Evolutionary conservation across 2,329 filamentous ascomycete species (phyloP).

Genomic region (Dryadomyces quercivorus): DNA sequence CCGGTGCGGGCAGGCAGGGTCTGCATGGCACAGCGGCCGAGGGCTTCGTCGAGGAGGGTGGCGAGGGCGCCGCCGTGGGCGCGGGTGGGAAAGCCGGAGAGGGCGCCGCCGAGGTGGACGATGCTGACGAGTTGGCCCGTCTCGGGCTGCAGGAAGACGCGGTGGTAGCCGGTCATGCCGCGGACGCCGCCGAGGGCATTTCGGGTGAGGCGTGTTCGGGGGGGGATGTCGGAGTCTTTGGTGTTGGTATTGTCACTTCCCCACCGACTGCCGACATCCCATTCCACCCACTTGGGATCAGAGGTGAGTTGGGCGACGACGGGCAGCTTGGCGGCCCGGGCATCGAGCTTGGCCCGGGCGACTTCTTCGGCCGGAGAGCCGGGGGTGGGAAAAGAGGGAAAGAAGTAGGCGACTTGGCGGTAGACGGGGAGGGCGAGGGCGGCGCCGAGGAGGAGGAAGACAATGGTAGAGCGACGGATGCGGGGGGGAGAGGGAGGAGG

Average conservation of each 20-base stretch:
- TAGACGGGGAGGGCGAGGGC: neutral
- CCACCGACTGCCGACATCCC: constrained; percentile 7
- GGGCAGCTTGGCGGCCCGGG: constrained; percentile 1
- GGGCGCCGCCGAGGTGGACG: constrained; percentile 53
- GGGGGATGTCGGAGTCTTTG: too few species aligned
- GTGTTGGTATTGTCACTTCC: neutral
- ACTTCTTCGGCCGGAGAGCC: constrained; percentile 6
- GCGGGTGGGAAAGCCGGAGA: constrained; percentile 58
- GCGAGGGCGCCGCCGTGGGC: constrained; percentile 61
- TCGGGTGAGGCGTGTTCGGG: constrained; percentile 22
- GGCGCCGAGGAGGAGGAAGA: constrained; percentile 5
- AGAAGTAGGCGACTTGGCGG: neutral
- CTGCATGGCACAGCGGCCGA: constrained; percentile 48
- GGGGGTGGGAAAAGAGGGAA: neutral
- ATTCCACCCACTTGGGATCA: constrained; percentile 11
- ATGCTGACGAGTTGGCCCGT: constrained; percentile 49
- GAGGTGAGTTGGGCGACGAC: constrained; percentile 8
- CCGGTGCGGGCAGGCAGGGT: constrained; percentile 35
- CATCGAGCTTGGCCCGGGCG: neutral
- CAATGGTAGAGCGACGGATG: neutral
- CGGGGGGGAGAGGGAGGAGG: neutral
- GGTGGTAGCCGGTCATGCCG: constrained; percentile 38
- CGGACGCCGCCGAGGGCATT: constrained; percentile 28
- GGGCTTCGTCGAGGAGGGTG: constrained; percentile 56
- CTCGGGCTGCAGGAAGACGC: constrained; percentile 48